Evolutionary conservation across 2,329 filamentous ascomycete species (phyloP), one percentile per base, ranked within the genome.

Genomic region (Pseudogymnoascus sp.): DNA sequence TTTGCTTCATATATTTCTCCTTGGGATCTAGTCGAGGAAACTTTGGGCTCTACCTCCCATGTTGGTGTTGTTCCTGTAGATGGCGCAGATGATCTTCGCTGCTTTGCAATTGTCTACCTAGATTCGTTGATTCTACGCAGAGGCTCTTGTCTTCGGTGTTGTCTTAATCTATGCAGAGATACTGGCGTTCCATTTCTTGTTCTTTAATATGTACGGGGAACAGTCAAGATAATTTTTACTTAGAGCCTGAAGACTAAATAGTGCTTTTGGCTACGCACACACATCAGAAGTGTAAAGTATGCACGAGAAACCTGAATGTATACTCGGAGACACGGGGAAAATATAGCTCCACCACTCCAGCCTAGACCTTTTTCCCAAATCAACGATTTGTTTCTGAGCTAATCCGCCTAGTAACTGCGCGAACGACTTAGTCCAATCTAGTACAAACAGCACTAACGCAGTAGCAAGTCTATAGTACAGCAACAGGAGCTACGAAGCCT

Each of bases 281-380:
- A 67, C 46, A 61, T 69, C 28, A 69, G 53, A 56, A 66, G 41
- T 63, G 40, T 5, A n/a, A 50, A 46, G 19, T 56, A 63, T 63
- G 43, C 46, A 28, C 7, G 31, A 16, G 61, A 62, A 66, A 66
- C 59, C 24, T 63, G 38, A n/a, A n/a, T n/a, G n/a, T 63, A 24
- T 5, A 37, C 1, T 3, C 2, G 3, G 63, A 63, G 53, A 66
- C 26, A 53, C 1, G 12, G 12, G 59, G 33, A 28, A 65, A 24
- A 43, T 38, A 38, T 28, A 62, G 26, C 43, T 24, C 35, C 6
- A 38, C 35, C 6, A 38, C 35, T 38, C 35, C 5, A 6, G 35
- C 35, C 35, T 38, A n/a, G 35, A 38, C 35, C 31, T n/a, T n/a
- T n/a, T n/a, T n/a, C n/a, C n/a, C n/a, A n/a, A n/a, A n/a, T n/a